Base-by-base conservation (phyloP, 129 eudicot genomes). In the Glebionis coronaria region DNA sequence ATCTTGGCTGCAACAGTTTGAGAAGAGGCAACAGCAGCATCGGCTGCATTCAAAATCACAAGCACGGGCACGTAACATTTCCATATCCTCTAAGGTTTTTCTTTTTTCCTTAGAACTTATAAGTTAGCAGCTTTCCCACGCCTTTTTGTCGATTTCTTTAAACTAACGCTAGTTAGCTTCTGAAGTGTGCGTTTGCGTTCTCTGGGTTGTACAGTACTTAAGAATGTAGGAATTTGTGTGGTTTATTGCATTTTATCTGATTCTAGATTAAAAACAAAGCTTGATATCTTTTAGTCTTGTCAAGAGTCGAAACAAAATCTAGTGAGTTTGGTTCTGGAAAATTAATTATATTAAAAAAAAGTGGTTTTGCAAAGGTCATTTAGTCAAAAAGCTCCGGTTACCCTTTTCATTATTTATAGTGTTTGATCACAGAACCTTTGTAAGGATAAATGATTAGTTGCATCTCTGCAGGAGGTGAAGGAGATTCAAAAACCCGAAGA, bases 11-110 rank as follows among this genome's bases (percentile, higher is more conserved):
- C 86, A 84, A 69, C 86, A 75, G 70, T 93, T 93, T 76, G 79
- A 73, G 74, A 78, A 82, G 57, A 84, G 76, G 78, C 99, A 92
- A 71, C 84, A 79, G 65, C 90, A 77, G 73, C 99, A 93, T 73
- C 99, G 92, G 19, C 25, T 47, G 73, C 83, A 82, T 74, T 68
- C 77, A 23, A 93, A 82, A 79, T 70, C 82, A 15, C 87, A 76
- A 71, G 62, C 95, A 45, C 80, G 58, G 42, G 65, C 79, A 29
- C 84, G 83, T 63, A 55, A 60, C 68, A 75, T 58, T 67, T 69
- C 87, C 65, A 76, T 69, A 27, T 75, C 84, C 21, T 44, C 91
- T 3, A 88, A 85, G 98, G 98, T 91, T 76, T 40, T 57, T 56
- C 51, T 9, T 18, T 52, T 45, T 44, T 61, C 0, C 21, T 49